Evolutionary conservation across 2,329 filamentous ascomycete species (phyloP).

Genomic region (Exophiala aquamarina): DNA sequence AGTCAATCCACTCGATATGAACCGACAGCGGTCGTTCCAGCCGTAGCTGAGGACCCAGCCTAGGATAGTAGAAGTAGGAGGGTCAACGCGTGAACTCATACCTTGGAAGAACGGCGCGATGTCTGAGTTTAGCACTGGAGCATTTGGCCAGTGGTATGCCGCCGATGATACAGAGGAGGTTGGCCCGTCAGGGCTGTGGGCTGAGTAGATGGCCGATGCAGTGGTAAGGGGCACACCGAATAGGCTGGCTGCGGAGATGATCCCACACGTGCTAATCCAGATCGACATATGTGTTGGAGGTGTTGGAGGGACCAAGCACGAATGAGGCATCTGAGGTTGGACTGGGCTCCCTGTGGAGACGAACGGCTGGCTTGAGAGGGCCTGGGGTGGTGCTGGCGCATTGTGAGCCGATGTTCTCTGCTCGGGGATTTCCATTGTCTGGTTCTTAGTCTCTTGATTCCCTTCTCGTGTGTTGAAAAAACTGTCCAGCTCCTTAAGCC

Average conservation of each 20-base stretch:
- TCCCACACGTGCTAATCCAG: background rate
- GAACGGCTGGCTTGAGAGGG: background rate
- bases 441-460: background rate
- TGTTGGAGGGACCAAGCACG: background rate
- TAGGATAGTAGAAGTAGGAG: slow-evolving; percentile 5
- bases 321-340: background rate
- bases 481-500: slow-evolving; percentile 17
- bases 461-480: too few relatives aligned
- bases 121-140: slow-evolving; percentile 9
- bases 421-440: background rate
- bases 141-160: slow-evolving; percentile 22
- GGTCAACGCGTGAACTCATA: slow-evolving; percentile 12
- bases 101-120: slow-evolving; percentile 15
- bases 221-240: background rate
- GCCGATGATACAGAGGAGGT: background rate
- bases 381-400: background rate
- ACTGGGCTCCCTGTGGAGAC: background rate
- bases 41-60: slow-evolving; percentile 23
- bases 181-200: background rate
- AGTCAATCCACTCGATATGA: slow-evolving; percentile 13
- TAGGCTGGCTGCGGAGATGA: background rate
- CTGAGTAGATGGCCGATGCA: background rate
- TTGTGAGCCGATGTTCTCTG: background rate
- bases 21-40: slow-evolving; percentile 22
- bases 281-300: slow-evolving; percentile 1